These are phyloP conservation scores for Tausonia pullulans DNA, from an alignment of 1,284 basidiomycete species.

Conservation along the genomic window DNA sequence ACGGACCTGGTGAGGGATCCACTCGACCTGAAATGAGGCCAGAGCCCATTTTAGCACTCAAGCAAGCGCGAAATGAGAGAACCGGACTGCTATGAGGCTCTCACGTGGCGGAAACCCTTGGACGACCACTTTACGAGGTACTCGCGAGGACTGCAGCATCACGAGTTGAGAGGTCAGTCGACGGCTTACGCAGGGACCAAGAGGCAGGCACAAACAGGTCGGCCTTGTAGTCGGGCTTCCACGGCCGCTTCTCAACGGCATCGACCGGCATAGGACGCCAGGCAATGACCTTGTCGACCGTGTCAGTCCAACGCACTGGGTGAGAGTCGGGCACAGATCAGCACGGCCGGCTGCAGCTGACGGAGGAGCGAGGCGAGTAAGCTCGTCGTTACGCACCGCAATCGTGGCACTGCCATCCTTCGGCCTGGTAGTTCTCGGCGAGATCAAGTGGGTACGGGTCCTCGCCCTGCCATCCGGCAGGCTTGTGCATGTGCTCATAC, in stretches of 20 bases:
- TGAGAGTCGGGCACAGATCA: background rate
- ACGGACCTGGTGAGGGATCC: constrained; percentile 16
- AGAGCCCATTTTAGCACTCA: background rate
- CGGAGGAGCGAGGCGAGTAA: background rate
- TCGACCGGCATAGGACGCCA: constrained; percentile 6
- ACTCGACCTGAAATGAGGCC: background rate
- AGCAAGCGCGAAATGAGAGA: background rate
- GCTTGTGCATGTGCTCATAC: constrained; percentile 1
- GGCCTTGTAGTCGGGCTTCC: background rate
- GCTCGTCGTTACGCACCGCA: background rate
- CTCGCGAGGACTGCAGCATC: background rate
- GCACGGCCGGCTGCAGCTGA: background rate
- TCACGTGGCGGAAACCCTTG: constrained; percentile 11
- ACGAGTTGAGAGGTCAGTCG: background rate
- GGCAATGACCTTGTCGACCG: constrained; percentile 16
- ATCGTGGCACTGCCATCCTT: constrained; percentile 12
- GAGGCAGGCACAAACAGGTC: too few species aligned
- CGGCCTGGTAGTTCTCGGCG: constrained; percentile 10
- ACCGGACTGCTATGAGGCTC: background rate
- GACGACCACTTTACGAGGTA: constrained; percentile 15
- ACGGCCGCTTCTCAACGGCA: constrained; percentile 1
- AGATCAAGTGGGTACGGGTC: background rate
- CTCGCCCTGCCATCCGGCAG: background rate
- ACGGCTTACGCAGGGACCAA: background rate
- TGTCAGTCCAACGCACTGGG: constrained; percentile 8